A percentile compares a stretch with the other conserved stretches of the same genome.
These are phyloP conservation scores for Colletotrichum gigasporum DNA, from an alignment of 2,329 filamentous ascomycete species.

Conservation along the genomic window DNA sequence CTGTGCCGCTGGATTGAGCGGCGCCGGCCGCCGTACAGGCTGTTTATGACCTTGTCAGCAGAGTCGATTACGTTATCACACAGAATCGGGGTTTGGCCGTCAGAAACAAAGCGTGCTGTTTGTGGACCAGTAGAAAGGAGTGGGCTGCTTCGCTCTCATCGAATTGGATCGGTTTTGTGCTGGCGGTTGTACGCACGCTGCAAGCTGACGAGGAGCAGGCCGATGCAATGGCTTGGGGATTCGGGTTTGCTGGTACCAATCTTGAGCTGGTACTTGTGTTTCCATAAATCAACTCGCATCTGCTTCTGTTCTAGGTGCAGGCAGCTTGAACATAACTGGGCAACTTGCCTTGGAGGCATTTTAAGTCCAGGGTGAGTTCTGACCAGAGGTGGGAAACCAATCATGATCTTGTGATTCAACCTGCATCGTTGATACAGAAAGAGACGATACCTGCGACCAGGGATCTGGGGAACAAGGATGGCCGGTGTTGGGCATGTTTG, in stretches of 20 bases:
- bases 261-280: too few relatives aligned
- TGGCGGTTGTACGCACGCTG: too few relatives aligned
- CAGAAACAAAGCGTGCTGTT: background rate
- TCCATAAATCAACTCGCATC: too few relatives aligned
- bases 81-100: background rate
- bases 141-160: too few relatives aligned
- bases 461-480: conserved; percentile 18
- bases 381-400: background rate
- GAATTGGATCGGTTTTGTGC: too few relatives aligned
- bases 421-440: background rate
- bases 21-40: background rate
- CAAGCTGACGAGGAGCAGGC: too few relatives aligned
- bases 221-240: too few relatives aligned
- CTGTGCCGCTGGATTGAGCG: background rate
- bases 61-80: background rate
- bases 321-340: background rate
- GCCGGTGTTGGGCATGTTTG: background rate
- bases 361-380: background rate
- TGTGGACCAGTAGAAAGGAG: too few relatives aligned
- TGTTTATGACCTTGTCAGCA: background rate
- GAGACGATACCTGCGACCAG: conserved; percentile 12
- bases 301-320: too few relatives aligned
- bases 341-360: background rate
- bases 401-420: background rate
- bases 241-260: too few relatives aligned